Percentiles rank a stretch among this genome's conserved stretches.
Conservation (phyloP, 441 rosid genomes). For the Eutrema salsugineum region DNA sequence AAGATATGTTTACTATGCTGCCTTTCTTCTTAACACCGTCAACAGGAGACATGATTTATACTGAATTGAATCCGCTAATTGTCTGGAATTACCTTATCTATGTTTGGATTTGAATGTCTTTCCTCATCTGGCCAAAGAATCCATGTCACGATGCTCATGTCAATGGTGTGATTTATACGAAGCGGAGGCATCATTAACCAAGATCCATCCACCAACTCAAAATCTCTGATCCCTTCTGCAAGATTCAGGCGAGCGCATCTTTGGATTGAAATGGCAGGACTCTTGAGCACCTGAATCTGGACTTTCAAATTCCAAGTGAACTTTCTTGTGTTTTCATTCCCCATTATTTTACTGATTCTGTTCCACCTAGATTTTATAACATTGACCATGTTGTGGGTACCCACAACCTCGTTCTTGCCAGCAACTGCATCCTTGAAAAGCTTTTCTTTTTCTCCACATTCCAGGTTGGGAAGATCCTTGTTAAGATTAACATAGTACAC, state of each 20-base stretch:
- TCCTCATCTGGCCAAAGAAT: constrained; percentile 99
- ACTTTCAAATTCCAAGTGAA: constrained; percentile 92
- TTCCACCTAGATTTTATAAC: constrained; percentile 69
- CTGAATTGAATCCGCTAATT: neutral
- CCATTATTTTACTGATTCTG: constrained; percentile 72
- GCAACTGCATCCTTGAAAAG: constrained; percentile 31
- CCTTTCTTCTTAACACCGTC: neutral
- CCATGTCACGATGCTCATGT: constrained; percentile 83
- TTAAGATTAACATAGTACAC: constrained; percentile 82
- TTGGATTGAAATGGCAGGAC: constrained; percentile 69
- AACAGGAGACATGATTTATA: neutral
- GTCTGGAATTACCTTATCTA: constrained; percentile 75
- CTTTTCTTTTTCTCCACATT: constrained; percentile 38
- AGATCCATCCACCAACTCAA: constrained; percentile 54
- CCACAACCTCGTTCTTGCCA: constrained; percentile 35
- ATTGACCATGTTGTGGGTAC: constrained; percentile 44
- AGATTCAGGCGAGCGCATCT: constrained; percentile 50
- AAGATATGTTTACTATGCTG: neutral
- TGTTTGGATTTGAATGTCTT: constrained; percentile 79
- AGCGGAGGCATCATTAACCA: constrained; percentile 52
- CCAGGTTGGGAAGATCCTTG: constrained; percentile 62
- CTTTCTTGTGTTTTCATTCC: constrained; percentile 61
- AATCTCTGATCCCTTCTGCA: constrained; percentile 40
- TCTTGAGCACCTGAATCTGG: constrained; percentile 84
- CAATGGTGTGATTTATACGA: constrained; percentile 59